A percentile compares a stretch with the other conserved stretches of the same genome.
Evolutionary conservation across 2,329 filamentous ascomycete species (phyloP).

Genomic region (Colletotrichum lini): DNA sequence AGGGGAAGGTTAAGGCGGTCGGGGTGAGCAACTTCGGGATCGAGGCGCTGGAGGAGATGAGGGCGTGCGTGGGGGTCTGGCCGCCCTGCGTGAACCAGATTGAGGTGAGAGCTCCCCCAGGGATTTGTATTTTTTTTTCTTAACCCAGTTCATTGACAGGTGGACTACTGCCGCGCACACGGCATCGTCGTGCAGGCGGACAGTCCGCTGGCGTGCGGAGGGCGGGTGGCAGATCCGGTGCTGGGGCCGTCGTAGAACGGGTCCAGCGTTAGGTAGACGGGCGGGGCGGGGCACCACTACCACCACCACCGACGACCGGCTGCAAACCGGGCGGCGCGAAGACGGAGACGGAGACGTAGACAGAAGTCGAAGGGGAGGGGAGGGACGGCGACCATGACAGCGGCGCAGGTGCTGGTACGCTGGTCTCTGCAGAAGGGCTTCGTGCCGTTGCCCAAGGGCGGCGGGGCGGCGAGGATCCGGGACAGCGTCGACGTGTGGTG

Average conservation of each 20-base stretch:
- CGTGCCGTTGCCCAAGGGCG: constrained; percentile 78
- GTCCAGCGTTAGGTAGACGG: constrained; percentile 3
- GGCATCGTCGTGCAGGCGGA: constrained; percentile 71
- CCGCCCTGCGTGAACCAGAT: constrained; percentile 83
- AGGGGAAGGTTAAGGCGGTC: constrained; percentile 75
- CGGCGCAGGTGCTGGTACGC: constrained; percentile 77
- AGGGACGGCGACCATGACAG: constrained; percentile 68
- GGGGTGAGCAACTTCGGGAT: constrained; percentile 82
- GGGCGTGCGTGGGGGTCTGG: constrained; percentile 74
- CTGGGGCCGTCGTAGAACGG: constrained; percentile 51
- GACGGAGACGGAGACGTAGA: constrained; percentile 42
- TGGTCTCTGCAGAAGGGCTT: constrained; percentile 80
- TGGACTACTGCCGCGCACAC: constrained; percentile 80
- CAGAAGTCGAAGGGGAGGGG: constrained; percentile 55
- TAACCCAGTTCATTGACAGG: constrained; percentile 56
- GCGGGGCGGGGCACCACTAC: neutral
- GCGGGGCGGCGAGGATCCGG: constrained; percentile 69
- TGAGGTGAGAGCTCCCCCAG: constrained; percentile 65
- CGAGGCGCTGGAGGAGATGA: constrained; percentile 78
- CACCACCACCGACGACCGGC: neutral
- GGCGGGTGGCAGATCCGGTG: constrained; percentile 65
- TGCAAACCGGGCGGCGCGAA: constrained; percentile 43
- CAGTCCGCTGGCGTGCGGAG: constrained; percentile 54
- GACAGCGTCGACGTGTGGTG: constrained; percentile 73
- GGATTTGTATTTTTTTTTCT: no score